Base-by-base conservation (phyloP, 495 filamentous ascomycete genomes). In the Poronia punctata region DNA sequence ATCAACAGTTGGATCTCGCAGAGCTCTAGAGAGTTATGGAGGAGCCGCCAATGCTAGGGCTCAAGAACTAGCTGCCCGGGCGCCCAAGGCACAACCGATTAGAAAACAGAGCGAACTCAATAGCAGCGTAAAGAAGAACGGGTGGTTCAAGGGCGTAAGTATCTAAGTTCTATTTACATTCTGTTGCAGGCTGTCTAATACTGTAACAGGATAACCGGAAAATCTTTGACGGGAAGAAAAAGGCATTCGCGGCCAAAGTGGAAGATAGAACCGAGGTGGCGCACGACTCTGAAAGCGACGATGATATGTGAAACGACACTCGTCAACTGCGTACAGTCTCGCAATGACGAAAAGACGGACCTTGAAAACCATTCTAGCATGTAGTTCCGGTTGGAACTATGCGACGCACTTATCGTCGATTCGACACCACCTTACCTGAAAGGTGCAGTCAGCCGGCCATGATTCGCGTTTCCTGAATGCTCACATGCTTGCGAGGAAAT, bases 131-230 rank as follows among this genome's bases (percentile, higher is more conserved):
- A 37, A 37, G 22, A n/a, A 26, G 8, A 25, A 26, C n/a, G 32
- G 27, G 41, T 45, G 35, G 35, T 39, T 37, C 36, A 33, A 34
- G n/a, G 43, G 43, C 22, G 43, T 45, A 39, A 45, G 43, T 21
- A 22, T 24, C 24, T 7, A 7, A 27, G 24, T 28, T 37, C 18
- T n/a, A 27, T 7, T 30, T 2, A 25, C 33, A 11, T 30, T 15
- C 5, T 22, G 19, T 29, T 31, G 32, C n/a, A 27, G 24, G 24
- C 24, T n/a, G 29, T 12, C 35, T 45, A 28, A 38, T 17, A 21
- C 5, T n/a, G 7, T 20, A 8, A 15, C 16, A 44, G 43, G 35
- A 33, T 25, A 45, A 33, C 14, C 43, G 43, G 23, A 45, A 34
- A 23, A 35, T 45, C 8, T 45, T 37, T 12, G 27, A 15, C 12